Evolutionary conservation across 345 rosid species (phyloP), one percentile per base, ranked within the genome.

Genomic region (Eucalyptus camaldulensis): DNA sequence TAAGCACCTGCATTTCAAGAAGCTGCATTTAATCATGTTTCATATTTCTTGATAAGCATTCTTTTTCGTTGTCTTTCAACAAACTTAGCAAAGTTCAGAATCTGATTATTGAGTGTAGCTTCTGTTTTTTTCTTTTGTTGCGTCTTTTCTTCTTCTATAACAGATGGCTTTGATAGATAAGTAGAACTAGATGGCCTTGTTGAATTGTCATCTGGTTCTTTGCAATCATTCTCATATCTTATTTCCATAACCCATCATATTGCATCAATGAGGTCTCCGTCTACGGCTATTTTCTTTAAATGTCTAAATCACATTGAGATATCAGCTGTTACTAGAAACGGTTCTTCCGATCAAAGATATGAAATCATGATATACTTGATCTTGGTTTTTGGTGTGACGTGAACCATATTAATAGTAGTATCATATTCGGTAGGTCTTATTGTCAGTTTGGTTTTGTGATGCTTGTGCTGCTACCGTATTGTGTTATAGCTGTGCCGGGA

Each of bases 301-400:
- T 33, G 8, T 72, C 25, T 37, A 37, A 33, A 37, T 72, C 24
- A 16, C 80, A 31, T 19, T 31, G 6, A 69, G 22, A 19, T 33
- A 33, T 31, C 43, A 33, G 2, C 24, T 0, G 12, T 69, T 56
- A 56, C 72, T 12, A 60, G 2, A 60, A 60, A 12, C n/a, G 7
- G 11, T 11, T 60, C 67, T 60, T 27, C 13, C 14, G 6, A 60
- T 60, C 7, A 2, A 60, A 60, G 16, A 27, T 60, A 27, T 60
- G n/a, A 60, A 60, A 60, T 27, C 15, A 11, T 60, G 31, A 60
- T 27, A 11, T 27, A 60, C 0, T 27, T 60, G 7, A 27, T 60
- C 31, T 3, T 60, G n/a, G 2, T 27, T 60, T 60, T 60, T 27
- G 67, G 0, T 5, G 4, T 1, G 4, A 12, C 4, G 16, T 1